A percentile compares a stretch with the other conserved stretches of the same genome.
These are phyloP conservation scores for Laburnicola sp. DNA, from an alignment of 2,329 filamentous ascomycete species.

Conservation along the genomic window DNA sequence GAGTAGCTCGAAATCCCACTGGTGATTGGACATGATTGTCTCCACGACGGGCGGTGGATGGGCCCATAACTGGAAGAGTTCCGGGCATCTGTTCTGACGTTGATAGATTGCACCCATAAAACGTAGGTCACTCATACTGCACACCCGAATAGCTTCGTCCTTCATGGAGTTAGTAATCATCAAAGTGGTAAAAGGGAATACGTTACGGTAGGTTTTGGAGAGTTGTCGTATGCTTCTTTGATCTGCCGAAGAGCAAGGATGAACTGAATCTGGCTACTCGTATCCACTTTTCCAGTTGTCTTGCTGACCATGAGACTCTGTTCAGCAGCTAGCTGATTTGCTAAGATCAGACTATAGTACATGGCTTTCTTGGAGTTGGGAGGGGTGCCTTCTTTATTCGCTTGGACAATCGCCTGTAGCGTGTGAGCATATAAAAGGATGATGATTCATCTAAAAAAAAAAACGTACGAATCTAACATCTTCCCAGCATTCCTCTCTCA, in stretches of 20 bases:
- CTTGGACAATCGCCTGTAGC: conserved; percentile 33
- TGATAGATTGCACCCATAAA: conserved; percentile 40
- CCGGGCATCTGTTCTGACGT: conserved; percentile 26
- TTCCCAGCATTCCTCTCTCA: conserved; percentile 39
- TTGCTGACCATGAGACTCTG: conserved; percentile 18
- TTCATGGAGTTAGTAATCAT: conserved; percentile 18
- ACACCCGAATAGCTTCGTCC: conserved; percentile 32
- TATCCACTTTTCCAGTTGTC: conserved; percentile 10
- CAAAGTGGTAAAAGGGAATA: not conserved
- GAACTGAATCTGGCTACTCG: conserved; percentile 23
- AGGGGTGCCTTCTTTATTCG: conserved; percentile 27
- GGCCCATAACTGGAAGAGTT: conserved; percentile 33
- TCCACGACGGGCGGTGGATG: conserved; percentile 20
- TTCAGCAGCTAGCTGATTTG: conserved; percentile 33
- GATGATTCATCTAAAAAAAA: conserved; percentile 7
- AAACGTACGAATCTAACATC: conserved; percentile 37
- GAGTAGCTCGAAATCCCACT: conserved; percentile 27
- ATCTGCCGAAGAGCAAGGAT: conserved; percentile 29
- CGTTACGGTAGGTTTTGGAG: conserved; percentile 26
- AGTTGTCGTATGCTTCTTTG: conserved; percentile 30
- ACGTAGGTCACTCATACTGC: conserved; percentile 37
- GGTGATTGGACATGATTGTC: conserved; percentile 25
- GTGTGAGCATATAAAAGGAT: conserved; percentile 11
- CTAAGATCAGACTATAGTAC: conserved; percentile 35
- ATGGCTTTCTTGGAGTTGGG: conserved; percentile 26